Evolutionary conservation across 371 early-diverging fungal species (phyloP), one percentile per base, ranked within the genome.

Genomic region (Polyrhizophydium stewartii): DNA sequence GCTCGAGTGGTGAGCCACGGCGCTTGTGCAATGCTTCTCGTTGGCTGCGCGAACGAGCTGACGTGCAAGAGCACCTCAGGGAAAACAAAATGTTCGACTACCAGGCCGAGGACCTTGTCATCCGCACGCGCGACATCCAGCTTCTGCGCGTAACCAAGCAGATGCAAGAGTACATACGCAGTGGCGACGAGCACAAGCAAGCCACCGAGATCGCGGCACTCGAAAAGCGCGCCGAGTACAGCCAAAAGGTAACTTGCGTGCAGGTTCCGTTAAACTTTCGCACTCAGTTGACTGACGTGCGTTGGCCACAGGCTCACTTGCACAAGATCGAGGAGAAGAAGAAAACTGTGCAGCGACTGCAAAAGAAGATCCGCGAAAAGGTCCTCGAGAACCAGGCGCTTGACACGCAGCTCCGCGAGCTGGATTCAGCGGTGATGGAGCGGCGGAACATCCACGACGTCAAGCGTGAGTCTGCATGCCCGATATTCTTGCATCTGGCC

Each of bases 51-150:
- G 35, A 30, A 35, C 47, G 47, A 47, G 6, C 47, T n/a, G 21
- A 21, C 13, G 28, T 6, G 57, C 40, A 32, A n/a, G n/a, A n/a
- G n/a, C n/a, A 17, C 19, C 24, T 12, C 30, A 80, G 81, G 81
- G 84, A 83, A 62, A 82, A 72, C 59, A 75, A 78, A 59, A 76
- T 82, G 75, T 68, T 79, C 25, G 83, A 81, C 56, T 82, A 82
- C 70, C 81, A 84, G 59, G 76, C 80, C 0, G 81, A 82, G 33
- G 78, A 84, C 52, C 68, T 81, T 22, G 61, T 70, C 10, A 68
- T 75, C 28, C 60, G 71, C 27, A 84, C 76, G 2, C 66, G 81
- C 10, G 82, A 84, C 57, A 77, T 84, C 37, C 84, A 84, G 66
- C 72, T 84, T 0, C 67, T 84, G 9, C 67, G 84, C 0, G 78